Conservation (phyloP, 306 rosid genomes). For the Medicago lupulina region DNA sequence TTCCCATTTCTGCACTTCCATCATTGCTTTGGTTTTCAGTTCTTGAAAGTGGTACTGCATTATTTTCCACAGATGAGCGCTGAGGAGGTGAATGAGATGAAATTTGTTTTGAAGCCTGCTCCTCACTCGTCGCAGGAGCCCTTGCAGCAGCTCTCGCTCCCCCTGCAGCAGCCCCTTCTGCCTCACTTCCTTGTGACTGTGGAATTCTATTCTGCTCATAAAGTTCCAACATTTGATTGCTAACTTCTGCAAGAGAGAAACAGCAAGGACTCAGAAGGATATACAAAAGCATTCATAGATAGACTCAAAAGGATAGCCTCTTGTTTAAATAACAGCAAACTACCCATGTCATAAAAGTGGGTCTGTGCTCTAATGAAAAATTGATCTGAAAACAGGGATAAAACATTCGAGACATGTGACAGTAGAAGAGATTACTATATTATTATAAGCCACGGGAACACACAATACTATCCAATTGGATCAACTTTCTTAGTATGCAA, state of each 20-base stretch:
- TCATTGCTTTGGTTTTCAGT: constrained; percentile 67
- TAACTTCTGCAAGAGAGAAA: constrained; percentile 76
- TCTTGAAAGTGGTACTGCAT: constrained; percentile 47
- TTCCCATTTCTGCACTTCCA: constrained; percentile 67
- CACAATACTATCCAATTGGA: constrained; percentile 43
- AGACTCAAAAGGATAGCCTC: constrained; percentile 40
- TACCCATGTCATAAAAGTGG: no score
- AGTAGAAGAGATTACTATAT: constrained; percentile 37
- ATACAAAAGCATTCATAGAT: constrained; percentile 23
- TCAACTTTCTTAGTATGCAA: constrained; percentile 40
- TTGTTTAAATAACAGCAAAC: constrained; percentile 34
- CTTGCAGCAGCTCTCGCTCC: constrained; percentile 58
- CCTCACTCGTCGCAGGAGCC: constrained; percentile 65
- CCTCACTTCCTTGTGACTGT: constrained; percentile 75
- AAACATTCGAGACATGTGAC: constrained; percentile 24
- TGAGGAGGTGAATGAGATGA: constrained; percentile 42
- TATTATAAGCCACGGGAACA: constrained; percentile 40
- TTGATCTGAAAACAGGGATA: constrained; percentile 29
- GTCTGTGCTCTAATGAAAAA: constrained; percentile 22
- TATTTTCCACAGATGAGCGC: constrained; percentile 42
- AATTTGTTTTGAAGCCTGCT: constrained; percentile 53
- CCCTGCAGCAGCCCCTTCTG: constrained; percentile 68
- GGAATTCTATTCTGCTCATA: constrained; percentile 86
- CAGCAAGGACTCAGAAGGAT: constrained; percentile 24
- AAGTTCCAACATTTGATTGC: constrained; percentile 99